Conservation (phyloP, 345 rosid genomes). For the Boechera retrofracta region DNA sequence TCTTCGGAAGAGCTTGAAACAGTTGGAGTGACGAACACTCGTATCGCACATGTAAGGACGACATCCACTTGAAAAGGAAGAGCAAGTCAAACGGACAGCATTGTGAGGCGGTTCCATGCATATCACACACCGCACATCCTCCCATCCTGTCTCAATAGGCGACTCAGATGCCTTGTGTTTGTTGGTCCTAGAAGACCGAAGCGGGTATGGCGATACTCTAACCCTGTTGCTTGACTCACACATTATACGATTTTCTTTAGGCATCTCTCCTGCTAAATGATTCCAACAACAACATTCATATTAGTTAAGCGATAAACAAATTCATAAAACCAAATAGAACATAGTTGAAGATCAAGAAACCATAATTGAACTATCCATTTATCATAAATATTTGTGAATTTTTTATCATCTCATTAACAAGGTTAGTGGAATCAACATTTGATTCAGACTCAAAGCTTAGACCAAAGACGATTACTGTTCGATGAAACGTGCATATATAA, state of each 20-base stretch:
- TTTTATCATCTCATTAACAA: too few species aligned
- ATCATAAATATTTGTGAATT: too few species aligned
- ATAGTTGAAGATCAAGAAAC: background rate
- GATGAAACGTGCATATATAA: background rate
- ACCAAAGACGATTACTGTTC: background rate
- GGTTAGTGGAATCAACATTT: background rate
- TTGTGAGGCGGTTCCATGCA: slow-evolving; percentile 92
- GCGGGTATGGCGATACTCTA: slow-evolving; percentile 40
- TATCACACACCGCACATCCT: slow-evolving; percentile 76
- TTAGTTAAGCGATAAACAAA: background rate
- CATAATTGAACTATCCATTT: background rate
- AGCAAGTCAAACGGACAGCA: slow-evolving; percentile 82
- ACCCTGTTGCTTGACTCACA: background rate
- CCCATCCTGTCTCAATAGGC: slow-evolving; percentile 50
- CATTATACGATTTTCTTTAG: background rate
- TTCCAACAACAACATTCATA: background rate
- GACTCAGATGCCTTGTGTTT: background rate
- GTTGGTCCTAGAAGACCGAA: slow-evolving; percentile 26
- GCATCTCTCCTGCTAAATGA: slow-evolving; percentile 6
- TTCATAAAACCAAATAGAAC: background rate
- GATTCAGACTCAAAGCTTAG: background rate
- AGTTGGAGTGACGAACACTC: slow-evolving; percentile 82
- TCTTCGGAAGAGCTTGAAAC: slow-evolving; percentile 75
- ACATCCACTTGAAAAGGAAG: slow-evolving; percentile 81
- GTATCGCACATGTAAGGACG: slow-evolving; percentile 97